These are phyloP conservation scores for Pestalotiopsis sp. DNA, from an alignment of 2,329 filamentous ascomycete genomes.

Conservation along the genomic window DNA sequence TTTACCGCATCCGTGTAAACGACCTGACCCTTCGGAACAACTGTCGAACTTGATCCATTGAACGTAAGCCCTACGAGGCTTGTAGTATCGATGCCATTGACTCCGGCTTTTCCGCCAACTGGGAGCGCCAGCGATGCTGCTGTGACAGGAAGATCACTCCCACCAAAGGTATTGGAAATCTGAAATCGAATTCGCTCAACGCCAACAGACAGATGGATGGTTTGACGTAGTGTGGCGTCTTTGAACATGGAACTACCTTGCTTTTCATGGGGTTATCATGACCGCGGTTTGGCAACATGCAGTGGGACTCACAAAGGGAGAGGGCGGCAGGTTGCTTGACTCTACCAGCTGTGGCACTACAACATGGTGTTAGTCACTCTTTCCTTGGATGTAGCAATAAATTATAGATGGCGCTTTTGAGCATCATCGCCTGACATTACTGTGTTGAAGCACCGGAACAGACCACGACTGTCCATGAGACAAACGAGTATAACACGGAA, in stretches of 20 bases:
- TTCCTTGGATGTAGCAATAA: no score
- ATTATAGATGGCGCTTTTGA: no score
- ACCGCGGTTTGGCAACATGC: neutral
- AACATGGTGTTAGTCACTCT: no score
- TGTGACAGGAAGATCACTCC: slow-evolving; percentile 60
- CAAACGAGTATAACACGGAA: no score
- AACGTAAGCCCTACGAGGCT: slow-evolving; percentile 61
- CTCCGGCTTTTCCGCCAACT: slow-evolving; percentile 52
- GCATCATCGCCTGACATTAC: no score
- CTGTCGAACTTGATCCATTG: slow-evolving; percentile 51
- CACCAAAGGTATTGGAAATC: slow-evolving; percentile 67
- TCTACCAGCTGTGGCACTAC: slow-evolving; percentile 64
- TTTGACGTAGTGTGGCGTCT: slow-evolving; percentile 68
- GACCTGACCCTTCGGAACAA: slow-evolving; percentile 56
- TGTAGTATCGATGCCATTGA: slow-evolving; percentile 50
- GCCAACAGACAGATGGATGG: slow-evolving; percentile 59
- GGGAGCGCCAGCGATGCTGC: slow-evolving; percentile 60
- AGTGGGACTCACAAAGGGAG: slow-evolving; percentile 53
- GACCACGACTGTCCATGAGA: no score
- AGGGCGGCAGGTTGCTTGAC: slow-evolving; percentile 59
- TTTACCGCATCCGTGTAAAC: slow-evolving; percentile 64
- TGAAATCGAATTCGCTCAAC: slow-evolving; percentile 60
- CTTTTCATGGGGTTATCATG: slow-evolving; percentile 23
- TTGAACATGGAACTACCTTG: slow-evolving; percentile 51
- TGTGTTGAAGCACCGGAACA: no score